These are phyloP conservation scores for Ustilago curta DNA, from an alignment of 1,284 basidiomycete genomes.

Conservation along the genomic window DNA sequence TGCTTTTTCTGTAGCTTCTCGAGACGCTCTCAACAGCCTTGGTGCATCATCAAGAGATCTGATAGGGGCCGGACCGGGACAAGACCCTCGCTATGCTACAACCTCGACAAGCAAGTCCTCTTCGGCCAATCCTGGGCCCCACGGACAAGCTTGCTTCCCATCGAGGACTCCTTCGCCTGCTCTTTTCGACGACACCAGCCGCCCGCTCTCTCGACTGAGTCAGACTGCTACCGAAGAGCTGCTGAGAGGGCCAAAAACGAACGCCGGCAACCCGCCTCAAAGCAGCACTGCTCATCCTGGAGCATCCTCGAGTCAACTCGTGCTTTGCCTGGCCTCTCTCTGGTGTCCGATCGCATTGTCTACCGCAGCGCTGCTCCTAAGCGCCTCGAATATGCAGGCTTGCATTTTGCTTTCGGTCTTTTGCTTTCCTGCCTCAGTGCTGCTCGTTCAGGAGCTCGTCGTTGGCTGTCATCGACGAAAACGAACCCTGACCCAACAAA, in stretches of 20 bases:
- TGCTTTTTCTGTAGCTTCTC: conserved; percentile 6
- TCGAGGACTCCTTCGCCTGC: not conserved
- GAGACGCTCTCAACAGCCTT: conserved; percentile 10
- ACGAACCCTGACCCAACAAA: too few species aligned
- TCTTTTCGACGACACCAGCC: not conserved
- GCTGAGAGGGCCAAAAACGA: not conserved
- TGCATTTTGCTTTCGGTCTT: conserved; percentile 11
- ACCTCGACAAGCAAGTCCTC: conserved; percentile 13
- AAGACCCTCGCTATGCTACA: not conserved
- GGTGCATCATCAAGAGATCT: conserved; percentile 10
- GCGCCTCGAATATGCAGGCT: not conserved
- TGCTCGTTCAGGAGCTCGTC: conserved; percentile 13
- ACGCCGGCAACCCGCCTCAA: not conserved
- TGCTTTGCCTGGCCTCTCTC: not conserved
- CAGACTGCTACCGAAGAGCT: conserved; percentile 4
- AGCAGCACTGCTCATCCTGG: not conserved
- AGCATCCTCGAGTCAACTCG: not conserved
- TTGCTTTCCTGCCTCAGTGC: conserved; percentile 11
- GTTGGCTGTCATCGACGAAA: not conserved
- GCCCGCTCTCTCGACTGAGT: not conserved
- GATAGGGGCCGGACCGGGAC: not conserved
- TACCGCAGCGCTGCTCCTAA: not conserved
- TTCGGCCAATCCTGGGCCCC: not conserved
- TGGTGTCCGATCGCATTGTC: conserved; percentile 23
- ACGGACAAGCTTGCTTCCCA: not conserved